Evolutionary conservation across 2,329 filamentous ascomycete species (phyloP).

Genomic region (Aspergillus sp.): DNA sequence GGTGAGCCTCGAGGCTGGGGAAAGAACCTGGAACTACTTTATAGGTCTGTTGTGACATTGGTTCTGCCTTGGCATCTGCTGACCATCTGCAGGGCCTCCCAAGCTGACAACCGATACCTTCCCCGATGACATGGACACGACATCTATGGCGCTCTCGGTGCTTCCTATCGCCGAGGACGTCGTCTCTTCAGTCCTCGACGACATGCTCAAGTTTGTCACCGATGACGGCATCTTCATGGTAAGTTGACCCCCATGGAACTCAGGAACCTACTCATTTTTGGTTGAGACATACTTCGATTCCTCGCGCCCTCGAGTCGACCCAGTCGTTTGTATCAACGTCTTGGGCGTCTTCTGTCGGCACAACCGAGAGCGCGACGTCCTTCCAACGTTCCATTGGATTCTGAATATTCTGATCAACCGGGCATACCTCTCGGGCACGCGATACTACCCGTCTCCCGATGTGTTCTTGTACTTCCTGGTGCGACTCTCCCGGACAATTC

Average conservation of each 20-base stretch:
- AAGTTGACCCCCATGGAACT: conserved; percentile 2
- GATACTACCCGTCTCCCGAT: conserved; percentile 32
- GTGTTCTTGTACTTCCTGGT: conserved; percentile 31
- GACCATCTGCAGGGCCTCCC: neutral
- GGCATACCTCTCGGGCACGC: conserved; percentile 32
- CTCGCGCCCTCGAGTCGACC: conserved; percentile 19
- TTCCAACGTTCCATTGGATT: conserved; percentile 25
- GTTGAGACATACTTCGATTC: conserved; percentile 31
- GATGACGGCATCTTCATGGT: conserved; percentile 24
- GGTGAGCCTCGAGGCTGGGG: conserved; percentile 3
- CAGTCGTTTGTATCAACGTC: conserved; percentile 31
- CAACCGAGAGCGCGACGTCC: conserved; percentile 24
- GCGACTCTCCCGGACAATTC: conserved; percentile 7
- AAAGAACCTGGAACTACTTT: conserved; percentile 29
- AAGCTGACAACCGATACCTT: conserved; percentile 14
- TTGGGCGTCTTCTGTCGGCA: conserved; percentile 32
- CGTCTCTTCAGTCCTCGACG: conserved; percentile 16
- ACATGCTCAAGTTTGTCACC: conserved; percentile 19
- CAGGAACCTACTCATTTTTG: neutral
- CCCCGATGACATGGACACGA: conserved; percentile 37
- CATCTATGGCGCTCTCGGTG: conserved; percentile 28
- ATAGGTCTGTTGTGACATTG: neutral
- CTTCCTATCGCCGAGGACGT: conserved; percentile 17
- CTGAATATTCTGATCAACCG: conserved; percentile 19
- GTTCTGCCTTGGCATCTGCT: neutral